Evolutionary conservation across 2,329 filamentous ascomycete species (phyloP).

Genomic region (Diaporthe sp.): DNA sequence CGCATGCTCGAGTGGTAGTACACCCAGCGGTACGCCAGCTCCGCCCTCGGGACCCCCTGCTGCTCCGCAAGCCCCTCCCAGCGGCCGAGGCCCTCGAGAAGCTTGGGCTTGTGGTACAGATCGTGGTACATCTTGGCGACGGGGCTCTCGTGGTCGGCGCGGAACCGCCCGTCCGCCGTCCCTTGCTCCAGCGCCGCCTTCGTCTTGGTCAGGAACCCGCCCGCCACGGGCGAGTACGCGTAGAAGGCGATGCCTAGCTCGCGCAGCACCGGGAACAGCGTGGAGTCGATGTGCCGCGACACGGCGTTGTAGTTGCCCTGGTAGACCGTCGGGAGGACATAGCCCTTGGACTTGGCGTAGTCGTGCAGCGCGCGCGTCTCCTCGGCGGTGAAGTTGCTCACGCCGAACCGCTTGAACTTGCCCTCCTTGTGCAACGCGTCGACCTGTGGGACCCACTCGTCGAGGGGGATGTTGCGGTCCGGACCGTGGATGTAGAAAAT

Average conservation of each 20-base stretch:
- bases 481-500: constrained; percentile 30
- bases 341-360: constrained; percentile 56
- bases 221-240: constrained; percentile 65
- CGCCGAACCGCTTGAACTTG: constrained; percentile 76
- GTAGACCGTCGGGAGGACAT: constrained; percentile 57
- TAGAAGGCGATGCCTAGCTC: constrained; percentile 55
- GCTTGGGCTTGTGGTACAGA: constrained; percentile 46
- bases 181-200: constrained; percentile 41
- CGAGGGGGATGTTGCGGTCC: constrained; percentile 53
- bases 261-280: constrained; percentile 58
- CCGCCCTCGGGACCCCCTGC: constrained; percentile 66
- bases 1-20: constrained; percentile 65
- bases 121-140: constrained; percentile 51
- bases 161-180: constrained; percentile 57
- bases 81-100: constrained; percentile 68
- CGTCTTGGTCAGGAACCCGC: constrained; percentile 69
- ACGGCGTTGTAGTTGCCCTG: constrained; percentile 58
- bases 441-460: constrained; percentile 59
- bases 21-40: constrained; percentile 71
- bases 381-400: constrained; percentile 79
- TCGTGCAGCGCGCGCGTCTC: constrained; percentile 79
- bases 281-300: constrained; percentile 52
- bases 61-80: constrained; percentile 55
- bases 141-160: constrained; percentile 48
- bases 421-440: constrained; percentile 76